Evolutionary conservation across 2,329 filamentous ascomycete genomes (phyloP), one percentile per base, ranked within the genome.

Genomic region (Xylariaceae sp.): DNA sequence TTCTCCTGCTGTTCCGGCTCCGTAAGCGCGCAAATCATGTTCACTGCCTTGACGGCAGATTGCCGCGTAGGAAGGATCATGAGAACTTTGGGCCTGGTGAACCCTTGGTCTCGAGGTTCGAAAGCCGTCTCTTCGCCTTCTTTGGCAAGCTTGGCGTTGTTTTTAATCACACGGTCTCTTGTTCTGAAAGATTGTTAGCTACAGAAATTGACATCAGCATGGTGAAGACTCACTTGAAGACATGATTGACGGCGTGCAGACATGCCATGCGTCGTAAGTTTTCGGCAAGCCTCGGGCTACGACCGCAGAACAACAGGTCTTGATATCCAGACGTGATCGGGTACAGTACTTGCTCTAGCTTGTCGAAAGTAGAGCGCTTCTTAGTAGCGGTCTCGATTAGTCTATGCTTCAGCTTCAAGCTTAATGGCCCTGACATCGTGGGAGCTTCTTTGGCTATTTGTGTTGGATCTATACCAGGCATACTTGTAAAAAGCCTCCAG

Each of bases 1-100:
- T 97, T 95, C 63, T 97, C 93, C 62, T 95, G 88, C 57, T 96
- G 90, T 43, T 96, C 90, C 1, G 89, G 86, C 45, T 84, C 75
- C 64, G 83, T 87, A 18, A 95, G 66, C 4, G 79, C 74, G 32
- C 84, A 83, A 34, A 98, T 89, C 31, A 78, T 79, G 37, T 94
- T 81, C 29, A 95, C 73, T 53, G 87, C 83, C 37, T 82, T 81
- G 19, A 86, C 85, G 51, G 89, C 95, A 1, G 89, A 84, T 57
- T 96, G 83, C 41, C 90, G 81, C 0, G 93, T 97, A 3, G 93
- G 91, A 1, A 96, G 71, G 15, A 98, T 73, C 62, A 97, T 87
- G 16, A 98, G 76, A 6, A 96, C 84, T 61, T 97, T 97, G 7
- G 93, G 93, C 4, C 93, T 76, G 0, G 91, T 96, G 64, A 96